phyloP scores from a whole-genome alignment of 2,329 filamentous ascomycete species.

The Polychaeton citri region DNA sequence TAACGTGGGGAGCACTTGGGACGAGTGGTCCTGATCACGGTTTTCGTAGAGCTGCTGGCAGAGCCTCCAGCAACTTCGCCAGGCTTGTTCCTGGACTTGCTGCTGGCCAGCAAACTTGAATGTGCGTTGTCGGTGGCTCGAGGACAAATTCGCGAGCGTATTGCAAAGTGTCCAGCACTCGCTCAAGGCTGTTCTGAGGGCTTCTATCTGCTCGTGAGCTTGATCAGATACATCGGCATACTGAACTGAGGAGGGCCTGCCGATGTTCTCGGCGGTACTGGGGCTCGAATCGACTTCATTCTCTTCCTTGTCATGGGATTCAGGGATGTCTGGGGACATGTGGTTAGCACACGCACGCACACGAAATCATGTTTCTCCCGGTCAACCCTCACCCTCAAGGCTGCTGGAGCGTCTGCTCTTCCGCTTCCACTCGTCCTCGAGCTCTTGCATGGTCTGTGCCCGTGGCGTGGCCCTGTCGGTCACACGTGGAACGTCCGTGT shows the following conservation, averaged over 20 bases:
- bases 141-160: slow-evolving; percentile 72
- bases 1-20: slow-evolving; percentile 59
- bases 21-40: slow-evolving; percentile 55
- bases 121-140: slow-evolving; percentile 65
- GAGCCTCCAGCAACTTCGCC: slow-evolving; percentile 87
- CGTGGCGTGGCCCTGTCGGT: slow-evolving; percentile 62
- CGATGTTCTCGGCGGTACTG: slow-evolving; percentile 36
- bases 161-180: slow-evolving; percentile 95
- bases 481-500: slow-evolving; percentile 55
- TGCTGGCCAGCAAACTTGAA: slow-evolving; percentile 63
- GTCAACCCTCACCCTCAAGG: slow-evolving; percentile 68
- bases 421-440: slow-evolving; percentile 43
- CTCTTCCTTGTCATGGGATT: slow-evolving; percentile 26
- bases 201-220: slow-evolving; percentile 49
- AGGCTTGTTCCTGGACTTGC: slow-evolving; percentile 73
- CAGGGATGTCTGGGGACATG: slow-evolving; percentile 29
- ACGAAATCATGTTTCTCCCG: too few species aligned
- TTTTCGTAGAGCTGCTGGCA: slow-evolving; percentile 82
- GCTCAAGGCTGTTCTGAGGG: slow-evolving; percentile 62
- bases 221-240: not conserved
- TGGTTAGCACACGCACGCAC: slow-evolving; percentile 2
- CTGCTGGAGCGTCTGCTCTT: slow-evolving; percentile 55
- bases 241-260: slow-evolving; percentile 28
- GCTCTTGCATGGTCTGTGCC: slow-evolving; percentile 69
- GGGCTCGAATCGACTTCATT: slow-evolving; percentile 17